phyloP scores from a whole-genome alignment of 768 basidiomycete species.

The Termitomyces sp. region DNA sequence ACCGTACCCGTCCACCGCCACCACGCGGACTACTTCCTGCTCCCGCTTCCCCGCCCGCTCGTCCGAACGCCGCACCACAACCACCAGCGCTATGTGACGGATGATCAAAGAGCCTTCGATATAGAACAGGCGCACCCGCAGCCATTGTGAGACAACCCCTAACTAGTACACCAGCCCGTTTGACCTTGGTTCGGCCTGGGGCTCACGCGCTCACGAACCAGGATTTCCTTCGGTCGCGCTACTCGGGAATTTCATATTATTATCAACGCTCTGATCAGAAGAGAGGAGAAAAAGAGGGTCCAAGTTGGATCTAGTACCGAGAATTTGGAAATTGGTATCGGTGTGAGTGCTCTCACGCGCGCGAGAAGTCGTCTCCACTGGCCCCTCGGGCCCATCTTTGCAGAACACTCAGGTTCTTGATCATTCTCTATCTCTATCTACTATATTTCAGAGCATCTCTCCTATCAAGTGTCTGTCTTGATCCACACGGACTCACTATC shows the following conservation, averaged over 20 bases:
- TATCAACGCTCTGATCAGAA: conserved; percentile 14
- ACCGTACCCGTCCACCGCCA: too few species aligned
- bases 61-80: too few species aligned
- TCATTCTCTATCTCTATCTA: conserved; percentile 11
- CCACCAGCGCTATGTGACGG: too few species aligned
- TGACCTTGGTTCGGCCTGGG: conserved; percentile 7
- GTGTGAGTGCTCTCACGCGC: conserved; percentile 4
- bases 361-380: conserved; percentile 2
- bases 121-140: conserved; percentile 31
- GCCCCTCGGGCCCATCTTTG: conserved; percentile 5
- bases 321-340: conserved; percentile 38
- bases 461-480: conserved; percentile 24
- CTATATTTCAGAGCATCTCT: conserved; percentile 22
- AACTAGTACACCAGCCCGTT: too few species aligned
- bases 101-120: conserved; percentile 36
- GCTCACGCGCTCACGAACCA: conserved; percentile 1
- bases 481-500: conserved; percentile 21
- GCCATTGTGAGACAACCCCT: conserved; percentile 21
- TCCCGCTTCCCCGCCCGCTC: too few species aligned
- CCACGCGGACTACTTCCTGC: too few species aligned
- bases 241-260: background rate
- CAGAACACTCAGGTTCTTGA: conserved; percentile 2
- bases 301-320: conserved; percentile 45
- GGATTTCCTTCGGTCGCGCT: background rate
- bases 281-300: conserved; percentile 37